Base-by-base conservation (phyloP, 31 red algal species). In the Asparagopsis taxiformis region DNA sequence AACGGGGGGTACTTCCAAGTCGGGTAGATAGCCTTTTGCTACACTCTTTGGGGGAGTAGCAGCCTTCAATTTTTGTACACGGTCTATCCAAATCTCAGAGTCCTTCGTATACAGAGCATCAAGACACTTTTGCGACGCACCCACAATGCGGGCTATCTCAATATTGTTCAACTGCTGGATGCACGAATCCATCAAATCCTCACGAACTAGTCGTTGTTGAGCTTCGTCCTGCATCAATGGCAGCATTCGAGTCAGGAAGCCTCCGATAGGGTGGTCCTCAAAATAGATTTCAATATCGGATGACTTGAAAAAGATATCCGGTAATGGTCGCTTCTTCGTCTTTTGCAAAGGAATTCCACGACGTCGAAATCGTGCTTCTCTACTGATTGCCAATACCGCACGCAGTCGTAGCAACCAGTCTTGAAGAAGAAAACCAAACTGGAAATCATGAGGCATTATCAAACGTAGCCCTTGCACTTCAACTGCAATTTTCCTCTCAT, bases 171-270 rank as follows among this genome's bases (percentile, higher is more conserved):
- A 36, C 25, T 68, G 59, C 36, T 74, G 68, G 19, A 67, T 61
- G 19, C 68, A 60, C 3, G 7, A 52, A 51, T 57, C 67, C 84
- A 89, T 89, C 5, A 89, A 46, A 44, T 78, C 55, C 20, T 89
- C 57, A 21, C 84, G 84, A 3, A 64, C 55, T 22, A 89, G 72
- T 55, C 86, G 55, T 75, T 90, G 75, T 17, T 57, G 72, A 44
- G 75, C 65, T 55, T 90, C 86, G 25, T 90, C 86, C 33, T 90
- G 86, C 62, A 90, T 77, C 16, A 90, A 37, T n/a, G 86, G 86
- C 36, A 90, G 75, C 67, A 74, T 80, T 35, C 59, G 52, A 7
- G 74, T 80, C 22, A 90, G 51, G 43, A 79, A 90, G 0, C 52
- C 74, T 31, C 69, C 60, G 17, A 90, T 55, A 15, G 86, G 86